Base-by-base conservation (phyloP, 345 rosid genomes). In the Salix viminalis region DNA sequence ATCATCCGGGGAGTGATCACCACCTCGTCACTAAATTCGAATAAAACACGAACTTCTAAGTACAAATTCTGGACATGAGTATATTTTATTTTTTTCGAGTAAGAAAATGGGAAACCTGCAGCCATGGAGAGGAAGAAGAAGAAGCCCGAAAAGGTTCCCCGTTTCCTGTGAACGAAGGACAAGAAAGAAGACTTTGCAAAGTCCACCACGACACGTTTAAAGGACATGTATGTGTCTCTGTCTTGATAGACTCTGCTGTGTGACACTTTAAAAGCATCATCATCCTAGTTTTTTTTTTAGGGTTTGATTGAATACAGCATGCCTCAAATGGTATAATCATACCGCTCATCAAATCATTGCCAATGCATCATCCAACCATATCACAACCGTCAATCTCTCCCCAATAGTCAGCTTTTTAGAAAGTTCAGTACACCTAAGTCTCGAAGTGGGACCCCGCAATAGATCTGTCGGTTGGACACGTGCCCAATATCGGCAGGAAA, bases 151-250 rank as follows among this genome's bases (percentile, higher is more conserved):
- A 75, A 62, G 32, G 66, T 23, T 13, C 66, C 66, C 28, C 23
- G 26, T 26, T 61, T 62, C 66, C 26, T 62, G 26, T 62, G 11
- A n/a, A 62, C 12, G 36, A 12, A 26, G 32, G 71, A 75, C 73
- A 69, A 69, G 67, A 24, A 37, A 41, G 68, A 16, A 62, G 14
- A 36, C 42, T n/a, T 75, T 46, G 75, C 19, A 41, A 42, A 77
- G 84, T 78, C 79, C 71, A 82, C 72, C 81, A 81, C 89, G 88
- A 76, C 88, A 86, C 83, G 89, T 78, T 67, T 62, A 82, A 74
- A 69, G 78, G 69, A 71, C 71, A 44, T 18, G 19, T 32, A 30
- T 6, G 1, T 26, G 15, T 26, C 21, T 72, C 64, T 72, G 72
- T 52, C 41, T 69, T 70, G 44, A 28, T 19, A 32, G 67, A 79